A percentile compares a stretch with the other conserved stretches of the same genome.
Conservation (phyloP, 2,329 filamentous ascomycete species). For the Phoma sp. region DNA sequence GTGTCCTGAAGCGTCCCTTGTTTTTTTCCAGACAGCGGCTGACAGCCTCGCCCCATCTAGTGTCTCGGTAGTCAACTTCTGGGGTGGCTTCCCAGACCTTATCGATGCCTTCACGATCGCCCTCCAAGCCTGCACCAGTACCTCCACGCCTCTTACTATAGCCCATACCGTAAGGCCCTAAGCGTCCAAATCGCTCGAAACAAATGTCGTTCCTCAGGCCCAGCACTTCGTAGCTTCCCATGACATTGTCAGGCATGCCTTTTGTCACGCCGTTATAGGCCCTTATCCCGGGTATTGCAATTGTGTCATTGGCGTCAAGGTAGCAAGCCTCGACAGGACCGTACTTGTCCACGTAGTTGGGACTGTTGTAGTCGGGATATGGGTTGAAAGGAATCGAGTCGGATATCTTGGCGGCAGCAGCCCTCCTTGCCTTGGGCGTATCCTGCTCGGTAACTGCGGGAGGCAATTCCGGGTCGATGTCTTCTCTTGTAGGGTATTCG, state of each 20-base stretch:
- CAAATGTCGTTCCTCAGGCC: conserved; percentile 84
- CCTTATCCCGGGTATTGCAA: conserved; percentile 72
- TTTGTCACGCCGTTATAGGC: conserved; percentile 79
- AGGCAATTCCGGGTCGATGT: conserved; percentile 50
- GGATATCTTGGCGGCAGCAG: conserved; percentile 36
- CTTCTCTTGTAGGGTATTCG: conserved; percentile 77
- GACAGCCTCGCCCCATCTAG: conserved; percentile 82
- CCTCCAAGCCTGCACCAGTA: conserved; percentile 82
- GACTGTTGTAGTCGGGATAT: conserved; percentile 68
- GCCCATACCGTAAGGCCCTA: conserved; percentile 88
- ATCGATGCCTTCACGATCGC: conserved; percentile 81
- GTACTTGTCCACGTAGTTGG: conserved; percentile 62
- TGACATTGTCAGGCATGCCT: conserved; percentile 82
- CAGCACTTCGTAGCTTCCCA: conserved; percentile 86
- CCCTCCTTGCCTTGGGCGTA: conserved; percentile 40
- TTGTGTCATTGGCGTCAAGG: conserved; percentile 69
- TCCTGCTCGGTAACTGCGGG: conserved; percentile 27
- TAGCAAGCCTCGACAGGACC: conserved; percentile 77
- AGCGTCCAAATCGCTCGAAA: conserved; percentile 88
- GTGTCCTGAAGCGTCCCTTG: conserved; percentile 67
- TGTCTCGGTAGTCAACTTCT: conserved; percentile 76
- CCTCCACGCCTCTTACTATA: conserved; percentile 82
- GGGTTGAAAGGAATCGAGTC: conserved; percentile 64
- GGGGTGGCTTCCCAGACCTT: conserved; percentile 74
- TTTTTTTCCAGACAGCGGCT: conserved; percentile 76